Percentiles rank a stretch among this genome's conserved stretches.
These are phyloP conservation scores for Nitzschia putrida DNA, from an alignment of 108 stramenopile species.

Conservation along the genomic window DNA sequence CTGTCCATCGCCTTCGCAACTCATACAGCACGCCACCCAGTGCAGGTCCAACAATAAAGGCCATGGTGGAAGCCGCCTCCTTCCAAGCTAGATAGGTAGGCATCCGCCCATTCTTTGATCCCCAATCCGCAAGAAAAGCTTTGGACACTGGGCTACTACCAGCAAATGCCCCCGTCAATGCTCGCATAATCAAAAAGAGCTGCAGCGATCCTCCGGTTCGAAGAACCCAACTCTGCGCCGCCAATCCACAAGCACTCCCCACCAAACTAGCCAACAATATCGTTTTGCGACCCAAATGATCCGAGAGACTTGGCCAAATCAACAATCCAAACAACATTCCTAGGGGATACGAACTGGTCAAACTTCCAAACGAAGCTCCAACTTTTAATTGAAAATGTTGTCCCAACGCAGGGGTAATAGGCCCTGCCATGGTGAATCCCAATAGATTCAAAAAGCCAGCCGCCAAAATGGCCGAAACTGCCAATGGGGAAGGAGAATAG, in stretches of 20 bases:
- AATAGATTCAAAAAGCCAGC: constrained; percentile 72
- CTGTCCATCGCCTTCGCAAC: constrained; percentile 27
- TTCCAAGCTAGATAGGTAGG: constrained; percentile 64
- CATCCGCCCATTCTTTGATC: constrained; percentile 46
- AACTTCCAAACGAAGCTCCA: constrained; percentile 69
- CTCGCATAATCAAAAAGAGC: constrained; percentile 59
- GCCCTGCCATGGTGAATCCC: constrained; percentile 83
- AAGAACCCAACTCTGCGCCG: constrained; percentile 60
- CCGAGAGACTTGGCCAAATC: constrained; percentile 73
- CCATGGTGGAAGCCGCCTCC: constrained; percentile 74
- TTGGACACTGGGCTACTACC: constrained; percentile 74
- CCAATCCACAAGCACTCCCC: constrained; percentile 67
- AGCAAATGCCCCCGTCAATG: constrained; percentile 70
- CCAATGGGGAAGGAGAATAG: neutral
- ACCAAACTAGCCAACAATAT: constrained; percentile 51
- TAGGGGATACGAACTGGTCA: constrained; percentile 76
- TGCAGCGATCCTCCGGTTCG: constrained; percentile 38
- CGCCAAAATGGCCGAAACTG: constrained; percentile 55
- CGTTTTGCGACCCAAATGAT: constrained; percentile 58
- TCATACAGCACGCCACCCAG: constrained; percentile 65
- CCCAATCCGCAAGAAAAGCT: constrained; percentile 77
- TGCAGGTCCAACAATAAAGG: constrained; percentile 72
- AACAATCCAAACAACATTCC: constrained; percentile 80
- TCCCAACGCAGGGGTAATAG: constrained; percentile 65
- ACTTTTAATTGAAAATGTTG: constrained; percentile 69